These are phyloP conservation scores for Coleophoma eucalyptorum DNA, from an alignment of 2,329 filamentous ascomycete genomes.

Conservation along the genomic window DNA sequence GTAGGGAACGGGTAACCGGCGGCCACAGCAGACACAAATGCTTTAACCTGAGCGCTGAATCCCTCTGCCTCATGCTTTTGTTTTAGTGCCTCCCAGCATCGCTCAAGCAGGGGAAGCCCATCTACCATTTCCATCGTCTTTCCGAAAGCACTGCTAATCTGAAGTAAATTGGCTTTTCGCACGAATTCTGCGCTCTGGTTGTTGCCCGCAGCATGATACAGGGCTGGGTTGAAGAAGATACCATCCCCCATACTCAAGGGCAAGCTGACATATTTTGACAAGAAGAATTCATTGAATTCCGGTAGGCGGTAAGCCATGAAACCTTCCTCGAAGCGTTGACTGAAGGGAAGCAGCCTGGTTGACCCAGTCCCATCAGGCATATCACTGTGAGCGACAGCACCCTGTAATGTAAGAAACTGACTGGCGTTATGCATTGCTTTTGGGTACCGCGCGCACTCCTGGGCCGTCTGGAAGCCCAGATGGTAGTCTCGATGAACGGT, in stretches of 20 bases:
- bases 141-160: conserved; percentile 58
- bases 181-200: conserved; percentile 46
- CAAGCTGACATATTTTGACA: conserved; percentile 45
- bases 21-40: conserved; percentile 46
- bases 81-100: conserved; percentile 37
- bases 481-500: conserved; percentile 60
- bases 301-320: conserved; percentile 52
- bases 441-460: conserved; percentile 43
- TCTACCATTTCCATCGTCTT: conserved; percentile 62
- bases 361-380: conserved; percentile 57
- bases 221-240: conserved; percentile 59
- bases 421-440: conserved; percentile 48
- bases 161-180: conserved; percentile 55
- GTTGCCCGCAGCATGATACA: conserved; percentile 60
- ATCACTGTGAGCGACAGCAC: conserved; percentile 57
- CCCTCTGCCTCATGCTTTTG: conserved; percentile 30
- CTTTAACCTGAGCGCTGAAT: conserved; percentile 36
- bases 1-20: conserved; percentile 62
- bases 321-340: conserved; percentile 51
- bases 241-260: conserved; percentile 53
- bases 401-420: conserved; percentile 58
- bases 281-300: conserved; percentile 52
- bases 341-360: conserved; percentile 57
- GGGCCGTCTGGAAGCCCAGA: conserved; percentile 55
- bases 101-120: conserved; percentile 40